Evolutionary conservation across 1,139 yeast genomes (phyloP), one percentile per base, ranked within the genome.

Genomic region (Geotrichum aggregatum): DNA sequence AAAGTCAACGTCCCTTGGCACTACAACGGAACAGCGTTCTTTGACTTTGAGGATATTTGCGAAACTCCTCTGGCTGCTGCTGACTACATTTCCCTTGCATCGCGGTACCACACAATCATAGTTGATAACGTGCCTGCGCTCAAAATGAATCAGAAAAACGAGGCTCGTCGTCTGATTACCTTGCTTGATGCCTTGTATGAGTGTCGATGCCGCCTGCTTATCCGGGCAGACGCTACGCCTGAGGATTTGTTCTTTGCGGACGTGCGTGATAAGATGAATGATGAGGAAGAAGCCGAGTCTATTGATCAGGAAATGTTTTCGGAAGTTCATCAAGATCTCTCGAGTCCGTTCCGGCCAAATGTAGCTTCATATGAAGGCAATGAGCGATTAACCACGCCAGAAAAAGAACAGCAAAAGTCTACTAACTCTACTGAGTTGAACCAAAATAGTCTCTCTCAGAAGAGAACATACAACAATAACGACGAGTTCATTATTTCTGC

Each of bases 231-330:
- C 49, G 80, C 72, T 0, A 71, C 68, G 0, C 71, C 81, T 3
- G 81, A 80, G 44, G 66, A 71, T 22, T 59, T 83, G 18, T 84
- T 84, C 66, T 84, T 84, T 65, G 87, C 88, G 0, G 68, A 66
- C 24, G 56, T 56, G 4, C 50, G 55, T 10, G 61, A 57, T 21
- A 58, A 58, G 43, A 62, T 56, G 59, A 62, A 61, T 13, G 61
- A 58, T 5, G 62, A 63, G 16, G 54, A 31, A 24, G 28, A 24
- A 24, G 8, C 43, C 1, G 42, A 44, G 8, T 63, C 67, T 35
- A 83, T 80, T 60, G 83, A 82, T 53, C 84, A 81, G 60, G 89
- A 84, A 63, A 82, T 82, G 85, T 82, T 71, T 64, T 79, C 88
- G 1, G 77, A 76, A 56, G 83, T 88, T 0, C 73, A 76, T 18